Conservation (phyloP, 2,329 filamentous ascomycete species). For the Scedosporium minutisporum region DNA sequence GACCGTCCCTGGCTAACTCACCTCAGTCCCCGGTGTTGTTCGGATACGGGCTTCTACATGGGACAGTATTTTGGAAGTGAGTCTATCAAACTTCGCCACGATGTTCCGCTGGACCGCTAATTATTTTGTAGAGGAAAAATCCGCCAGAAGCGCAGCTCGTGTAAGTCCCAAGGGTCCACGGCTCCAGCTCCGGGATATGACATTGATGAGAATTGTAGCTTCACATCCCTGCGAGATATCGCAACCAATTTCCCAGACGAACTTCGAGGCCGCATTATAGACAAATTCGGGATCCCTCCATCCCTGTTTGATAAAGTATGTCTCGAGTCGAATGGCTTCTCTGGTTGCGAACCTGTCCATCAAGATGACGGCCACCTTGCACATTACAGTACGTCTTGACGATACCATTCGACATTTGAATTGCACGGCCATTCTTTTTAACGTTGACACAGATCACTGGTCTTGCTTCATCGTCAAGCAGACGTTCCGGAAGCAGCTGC, state of each 20-base stretch:
- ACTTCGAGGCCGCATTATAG: background rate
- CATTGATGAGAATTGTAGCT: background rate
- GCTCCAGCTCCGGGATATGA: background rate
- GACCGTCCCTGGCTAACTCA: background rate
- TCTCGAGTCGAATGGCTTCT: constrained; percentile 4
- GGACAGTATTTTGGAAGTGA: background rate
- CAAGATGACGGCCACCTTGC: background rate
- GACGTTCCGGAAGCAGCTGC: background rate
- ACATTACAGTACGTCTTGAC: background rate
- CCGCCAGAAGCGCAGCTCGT: background rate
- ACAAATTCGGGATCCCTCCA: background rate
- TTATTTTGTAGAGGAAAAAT: background rate
- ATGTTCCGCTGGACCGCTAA: background rate
- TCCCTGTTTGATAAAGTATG: background rate
- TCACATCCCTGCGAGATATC: background rate
- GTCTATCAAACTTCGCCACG: background rate
- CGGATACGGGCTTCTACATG: background rate
- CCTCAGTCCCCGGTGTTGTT: background rate
- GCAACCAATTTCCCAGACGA: background rate
- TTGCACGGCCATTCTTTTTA: background rate
- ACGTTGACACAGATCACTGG: constrained; percentile 1
- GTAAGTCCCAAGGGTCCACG: background rate
- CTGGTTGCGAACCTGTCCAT: constrained; percentile 2
- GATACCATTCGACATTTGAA: too few relatives aligned
- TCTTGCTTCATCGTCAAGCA: constrained; percentile 8